Conservation (phyloP, 73 alveolate species). For the Paramecium tetraurelia region DNA sequence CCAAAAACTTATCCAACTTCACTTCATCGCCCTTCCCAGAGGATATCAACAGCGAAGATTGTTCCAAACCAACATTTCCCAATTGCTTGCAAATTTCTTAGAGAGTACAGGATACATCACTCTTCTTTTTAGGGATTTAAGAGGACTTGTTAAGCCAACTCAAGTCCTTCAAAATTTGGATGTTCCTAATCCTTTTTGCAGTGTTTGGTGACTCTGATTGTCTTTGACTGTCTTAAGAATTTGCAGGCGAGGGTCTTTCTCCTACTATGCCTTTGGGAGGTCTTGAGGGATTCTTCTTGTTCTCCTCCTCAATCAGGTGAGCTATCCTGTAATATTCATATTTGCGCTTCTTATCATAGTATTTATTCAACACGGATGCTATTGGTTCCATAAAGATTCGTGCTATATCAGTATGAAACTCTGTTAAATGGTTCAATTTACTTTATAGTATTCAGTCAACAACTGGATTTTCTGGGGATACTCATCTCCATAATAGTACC, state of each 20-base stretch:
- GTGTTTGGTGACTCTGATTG: not conserved
- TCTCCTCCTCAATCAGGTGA: conserved; percentile 55
- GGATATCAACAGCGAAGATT: not conserved
- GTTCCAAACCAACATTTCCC: not conserved
- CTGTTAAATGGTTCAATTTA: not conserved
- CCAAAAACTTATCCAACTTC: not conserved
- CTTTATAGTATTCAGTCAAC: conserved; percentile 58
- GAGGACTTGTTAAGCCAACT: not conserved
- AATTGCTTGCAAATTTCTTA: not conserved
- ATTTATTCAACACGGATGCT: conserved; percentile 26
- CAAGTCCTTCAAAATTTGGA: not conserved
- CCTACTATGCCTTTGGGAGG: conserved; percentile 66
- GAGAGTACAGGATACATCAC: not conserved
- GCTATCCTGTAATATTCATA: conserved; percentile 60
- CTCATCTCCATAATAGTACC: conserved; percentile 41
- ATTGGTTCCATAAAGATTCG: conserved; percentile 57
- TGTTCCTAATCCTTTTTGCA: not conserved
- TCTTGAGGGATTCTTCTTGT: conserved; percentile 52
- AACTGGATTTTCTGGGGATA: conserved; percentile 56
- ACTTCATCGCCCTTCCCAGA: not conserved
- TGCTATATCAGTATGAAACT: conserved; percentile 64
- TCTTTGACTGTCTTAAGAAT: not conserved
- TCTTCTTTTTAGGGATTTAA: not conserved
- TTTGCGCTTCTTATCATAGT: conserved; percentile 58
- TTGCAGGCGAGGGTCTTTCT: conserved; percentile 56